These are phyloP conservation scores for Solanum arcanum DNA, from an alignment of 257 asterid species.

Conservation along the genomic window DNA sequence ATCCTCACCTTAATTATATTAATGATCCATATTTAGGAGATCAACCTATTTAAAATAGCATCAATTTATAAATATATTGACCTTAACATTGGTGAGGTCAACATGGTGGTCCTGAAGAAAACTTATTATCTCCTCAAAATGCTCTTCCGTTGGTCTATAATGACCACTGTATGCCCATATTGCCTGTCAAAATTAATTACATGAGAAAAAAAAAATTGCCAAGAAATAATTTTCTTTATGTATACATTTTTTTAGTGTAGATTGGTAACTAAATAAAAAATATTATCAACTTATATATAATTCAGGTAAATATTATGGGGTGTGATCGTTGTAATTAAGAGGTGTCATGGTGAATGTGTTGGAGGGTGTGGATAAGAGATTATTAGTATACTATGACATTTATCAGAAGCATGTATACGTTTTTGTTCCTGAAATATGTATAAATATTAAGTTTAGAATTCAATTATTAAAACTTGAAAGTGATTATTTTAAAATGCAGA, in stretches of 20 bases:
- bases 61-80: neutral
- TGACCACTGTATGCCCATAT: conserved; percentile 12
- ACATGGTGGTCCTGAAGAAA: conserved; percentile 5
- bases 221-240: neutral
- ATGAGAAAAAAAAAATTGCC: neutral
- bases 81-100: conserved; percentile 6
- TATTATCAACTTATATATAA: neutral
- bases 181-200: neutral
- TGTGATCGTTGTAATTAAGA: too few species aligned
- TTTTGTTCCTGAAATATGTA: neutral
- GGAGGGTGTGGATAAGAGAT: neutral
- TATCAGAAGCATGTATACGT: neutral
- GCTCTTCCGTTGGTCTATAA: conserved; percentile 6
- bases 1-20: neutral
- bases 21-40: neutral
- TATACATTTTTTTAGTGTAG: neutral
- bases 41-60: neutral
- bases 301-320: neutral
- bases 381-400: neutral
- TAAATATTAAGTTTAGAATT: neutral
- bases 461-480: neutral
- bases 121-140: neutral
- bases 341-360: neutral
- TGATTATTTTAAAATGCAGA: neutral
- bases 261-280: too few species aligned